Percentiles rank a stretch among this genome's conserved stretches.
Conservation (phyloP, 495 filamentous ascomycete genomes). For the Endocarpon pusillum region DNA sequence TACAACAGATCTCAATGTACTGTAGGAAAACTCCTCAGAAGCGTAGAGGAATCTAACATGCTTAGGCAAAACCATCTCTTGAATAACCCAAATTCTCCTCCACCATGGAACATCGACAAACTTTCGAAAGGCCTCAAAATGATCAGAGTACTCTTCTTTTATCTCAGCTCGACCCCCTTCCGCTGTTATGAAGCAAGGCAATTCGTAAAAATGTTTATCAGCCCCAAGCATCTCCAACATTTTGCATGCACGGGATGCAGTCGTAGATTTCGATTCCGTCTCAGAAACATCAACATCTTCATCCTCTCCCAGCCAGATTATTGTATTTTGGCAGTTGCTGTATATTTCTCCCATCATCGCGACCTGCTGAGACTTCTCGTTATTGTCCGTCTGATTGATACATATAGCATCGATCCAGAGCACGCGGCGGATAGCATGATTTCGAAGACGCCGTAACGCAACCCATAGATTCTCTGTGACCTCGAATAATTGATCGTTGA, state of each 20-base stretch:
- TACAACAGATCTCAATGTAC: too few species aligned
- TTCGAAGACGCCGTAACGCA: not conserved
- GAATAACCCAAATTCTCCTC: conserved; percentile 1
- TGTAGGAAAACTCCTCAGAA: too few species aligned
- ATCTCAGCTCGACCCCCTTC: not conserved
- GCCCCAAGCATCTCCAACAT: too few species aligned
- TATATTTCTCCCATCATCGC: not conserved
- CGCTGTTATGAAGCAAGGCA: too few species aligned
- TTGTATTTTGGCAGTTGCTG: not conserved
- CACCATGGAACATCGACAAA: not conserved
- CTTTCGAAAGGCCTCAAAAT: not conserved
- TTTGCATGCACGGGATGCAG: too few species aligned
- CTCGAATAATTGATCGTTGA: not conserved
- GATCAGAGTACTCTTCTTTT: not conserved
- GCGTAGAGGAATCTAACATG: not conserved
- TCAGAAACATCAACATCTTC: not conserved
- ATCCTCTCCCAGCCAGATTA: not conserved
- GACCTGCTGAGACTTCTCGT: not conserved
- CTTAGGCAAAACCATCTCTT: conserved; percentile 1
- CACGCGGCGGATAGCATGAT: not conserved
- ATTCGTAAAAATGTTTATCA: too few species aligned
- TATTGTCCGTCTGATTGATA: not conserved
- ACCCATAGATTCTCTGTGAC: not conserved
- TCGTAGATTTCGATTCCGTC: not conserved
- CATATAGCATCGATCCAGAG: conserved; percentile 1